Evolutionary conservation across 2,329 filamentous ascomycete genomes (phyloP).

Genomic region (Penicillium brasilianum): DNA sequence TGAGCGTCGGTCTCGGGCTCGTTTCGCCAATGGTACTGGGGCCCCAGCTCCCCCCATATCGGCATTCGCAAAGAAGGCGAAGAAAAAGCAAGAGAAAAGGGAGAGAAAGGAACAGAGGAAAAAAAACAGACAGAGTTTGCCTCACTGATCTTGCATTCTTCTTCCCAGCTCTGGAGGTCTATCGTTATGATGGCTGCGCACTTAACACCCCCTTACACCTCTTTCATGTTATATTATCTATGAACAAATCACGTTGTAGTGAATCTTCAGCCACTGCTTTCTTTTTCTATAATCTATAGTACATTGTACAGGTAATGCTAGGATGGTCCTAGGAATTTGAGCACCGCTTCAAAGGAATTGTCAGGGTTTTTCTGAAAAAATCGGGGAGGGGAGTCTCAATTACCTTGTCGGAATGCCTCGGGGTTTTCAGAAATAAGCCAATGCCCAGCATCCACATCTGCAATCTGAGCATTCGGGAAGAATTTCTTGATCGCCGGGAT

Average conservation of each 20-base stretch:
- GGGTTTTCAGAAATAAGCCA: slow-evolving; percentile 54
- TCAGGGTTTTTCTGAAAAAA: slow-evolving; percentile 15
- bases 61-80: not conserved
- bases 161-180: not conserved
- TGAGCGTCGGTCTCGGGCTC: not conserved
- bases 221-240: not conserved
- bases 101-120: slow-evolving; percentile 23
- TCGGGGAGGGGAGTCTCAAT: not conserved
- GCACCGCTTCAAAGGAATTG: slow-evolving; percentile 33
- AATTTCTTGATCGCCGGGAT: slow-evolving; percentile 49
- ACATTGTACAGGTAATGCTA: not conserved
- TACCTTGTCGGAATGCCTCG: slow-evolving; percentile 48
- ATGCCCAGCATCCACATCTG: slow-evolving; percentile 50
- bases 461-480: slow-evolving; percentile 48
- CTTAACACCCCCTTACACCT: not conserved
- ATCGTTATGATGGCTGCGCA: not conserved
- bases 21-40: not conserved
- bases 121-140: slow-evolving; percentile 2
- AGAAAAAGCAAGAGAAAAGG: slow-evolving; percentile 25
- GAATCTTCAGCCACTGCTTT: not conserved
- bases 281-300: not conserved
- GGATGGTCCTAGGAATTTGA: slow-evolving; percentile 39
- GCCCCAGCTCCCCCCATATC: not conserved
- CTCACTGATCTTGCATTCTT: not conserved
- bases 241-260: not conserved